Conservation (phyloP, 2,329 filamentous ascomycete species). For the Neurospora sp. region DNA sequence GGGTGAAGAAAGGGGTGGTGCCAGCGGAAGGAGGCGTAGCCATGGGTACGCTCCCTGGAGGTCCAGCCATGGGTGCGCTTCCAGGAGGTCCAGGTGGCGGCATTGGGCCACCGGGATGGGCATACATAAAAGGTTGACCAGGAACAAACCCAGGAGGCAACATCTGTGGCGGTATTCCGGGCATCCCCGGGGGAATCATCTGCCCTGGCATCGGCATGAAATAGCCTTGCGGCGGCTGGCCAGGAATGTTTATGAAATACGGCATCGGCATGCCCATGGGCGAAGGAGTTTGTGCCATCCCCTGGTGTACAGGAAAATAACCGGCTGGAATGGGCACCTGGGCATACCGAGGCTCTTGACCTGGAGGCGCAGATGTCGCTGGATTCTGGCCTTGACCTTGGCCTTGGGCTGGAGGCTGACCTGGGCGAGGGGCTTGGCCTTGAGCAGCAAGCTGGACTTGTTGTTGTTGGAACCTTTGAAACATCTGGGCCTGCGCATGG, state of each 20-base stretch:
- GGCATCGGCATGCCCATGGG: slow-evolving; percentile 17
- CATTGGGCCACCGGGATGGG: neutral
- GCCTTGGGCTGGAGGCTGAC: neutral
- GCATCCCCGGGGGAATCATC: slow-evolving; percentile 2
- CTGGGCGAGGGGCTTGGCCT: neutral
- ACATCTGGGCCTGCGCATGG: neutral
- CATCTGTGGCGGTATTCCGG: neutral
- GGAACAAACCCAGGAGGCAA: neutral
- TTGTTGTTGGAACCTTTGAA: neutral
- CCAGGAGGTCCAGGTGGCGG: neutral
- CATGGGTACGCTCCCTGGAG: neutral
- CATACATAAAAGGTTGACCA: neutral
- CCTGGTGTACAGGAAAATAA: slow-evolving; percentile 6
- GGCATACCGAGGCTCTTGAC: slow-evolving; percentile 15
- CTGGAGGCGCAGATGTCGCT: neutral
- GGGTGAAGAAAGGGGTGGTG: neutral
- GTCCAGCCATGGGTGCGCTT: neutral
- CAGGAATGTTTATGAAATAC: slow-evolving; percentile 4
- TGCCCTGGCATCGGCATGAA: slow-evolving; percentile 4
- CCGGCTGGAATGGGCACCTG: slow-evolving; percentile 19
- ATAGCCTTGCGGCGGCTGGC: neutral
- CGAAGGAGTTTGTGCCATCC: slow-evolving; percentile 9
- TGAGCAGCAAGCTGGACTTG: slow-evolving; percentile 2
- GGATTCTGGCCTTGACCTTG: neutral
- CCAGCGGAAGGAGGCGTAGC: neutral